Percentiles rank a stretch among this genome's conserved stretches.
Conservation (phyloP, 495 filamentous ascomycete species). For the Talaromyces wortmannii region DNA sequence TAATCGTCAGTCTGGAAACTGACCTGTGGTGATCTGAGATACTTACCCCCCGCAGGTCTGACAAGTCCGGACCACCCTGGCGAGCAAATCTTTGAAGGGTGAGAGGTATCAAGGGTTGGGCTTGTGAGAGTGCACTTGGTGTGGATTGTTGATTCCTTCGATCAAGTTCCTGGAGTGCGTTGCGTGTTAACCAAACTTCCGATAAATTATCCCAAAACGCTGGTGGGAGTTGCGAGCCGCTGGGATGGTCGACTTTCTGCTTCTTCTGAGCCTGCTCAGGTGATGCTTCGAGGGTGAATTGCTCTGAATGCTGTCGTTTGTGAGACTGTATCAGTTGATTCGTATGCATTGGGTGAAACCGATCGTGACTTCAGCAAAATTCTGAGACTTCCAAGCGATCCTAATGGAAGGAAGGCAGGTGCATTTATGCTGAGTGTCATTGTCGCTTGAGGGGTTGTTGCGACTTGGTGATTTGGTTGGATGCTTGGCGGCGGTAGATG, state of each 20-base stretch:
- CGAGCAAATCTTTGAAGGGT: too few relatives aligned
- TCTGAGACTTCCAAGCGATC: too few relatives aligned
- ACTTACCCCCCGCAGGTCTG: constrained; percentile 3
- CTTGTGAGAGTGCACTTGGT: too few relatives aligned
- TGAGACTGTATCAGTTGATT: not conserved
- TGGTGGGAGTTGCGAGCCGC: not conserved
- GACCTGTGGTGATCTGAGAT: too few relatives aligned
- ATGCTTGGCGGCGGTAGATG: too few relatives aligned
- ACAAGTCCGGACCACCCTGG: not conserved
- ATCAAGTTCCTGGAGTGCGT: not conserved
- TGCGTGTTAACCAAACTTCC: too few relatives aligned
- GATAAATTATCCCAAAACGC: not conserved
- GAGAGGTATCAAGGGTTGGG: too few relatives aligned
- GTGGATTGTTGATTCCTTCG: not conserved
- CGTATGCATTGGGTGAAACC: not conserved
- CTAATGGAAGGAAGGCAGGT: too few relatives aligned
- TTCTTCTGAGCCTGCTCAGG: not conserved
- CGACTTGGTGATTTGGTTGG: too few relatives aligned
- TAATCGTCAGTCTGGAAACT: not conserved
- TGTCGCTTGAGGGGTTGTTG: too few relatives aligned
- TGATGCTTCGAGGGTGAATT: not conserved
- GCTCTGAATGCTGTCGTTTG: not conserved
- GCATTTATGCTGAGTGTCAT: too few relatives aligned
- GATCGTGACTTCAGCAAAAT: too few relatives aligned
- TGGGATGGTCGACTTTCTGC: not conserved